Conservation (phyloP, 768 basidiomycete genomes). For the Kwoniella sp. region DNA sequence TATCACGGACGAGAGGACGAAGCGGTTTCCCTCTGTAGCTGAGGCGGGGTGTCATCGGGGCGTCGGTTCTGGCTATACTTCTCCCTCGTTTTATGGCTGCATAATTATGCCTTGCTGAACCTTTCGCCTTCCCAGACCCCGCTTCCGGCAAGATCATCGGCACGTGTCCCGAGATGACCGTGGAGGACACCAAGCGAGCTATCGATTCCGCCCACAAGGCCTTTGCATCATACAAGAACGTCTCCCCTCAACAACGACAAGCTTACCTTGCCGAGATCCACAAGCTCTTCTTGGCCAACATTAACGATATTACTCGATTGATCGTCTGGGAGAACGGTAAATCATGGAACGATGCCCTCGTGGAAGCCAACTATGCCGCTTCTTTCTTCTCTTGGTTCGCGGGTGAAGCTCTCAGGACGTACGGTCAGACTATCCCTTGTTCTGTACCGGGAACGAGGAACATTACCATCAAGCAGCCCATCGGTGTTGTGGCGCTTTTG, state of each 20-base stretch:
- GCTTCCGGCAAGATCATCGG: conserved; percentile 82
- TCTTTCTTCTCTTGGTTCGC: conserved; percentile 60
- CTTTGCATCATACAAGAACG: conserved; percentile 81
- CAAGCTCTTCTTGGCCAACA: conserved; percentile 74
- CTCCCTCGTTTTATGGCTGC: too few relatives aligned
- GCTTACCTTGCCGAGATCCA: conserved; percentile 80
- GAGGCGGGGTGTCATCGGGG: too few relatives aligned
- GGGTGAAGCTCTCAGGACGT: conserved; percentile 86
- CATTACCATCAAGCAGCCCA: conserved; percentile 87
- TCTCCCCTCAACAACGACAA: conserved; percentile 80
- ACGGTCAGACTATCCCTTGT: conserved; percentile 88
- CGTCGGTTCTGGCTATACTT: too few relatives aligned
- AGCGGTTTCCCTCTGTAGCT: too few relatives aligned
- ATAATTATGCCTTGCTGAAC: too few relatives aligned
- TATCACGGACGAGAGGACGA: too few relatives aligned
- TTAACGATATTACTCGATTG: conserved; percentile 82
- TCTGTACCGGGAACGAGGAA: conserved; percentile 71
- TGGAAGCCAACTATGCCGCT: conserved; percentile 71
- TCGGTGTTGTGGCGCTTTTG: conserved; percentile 57
- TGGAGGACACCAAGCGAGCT: conserved; percentile 78
- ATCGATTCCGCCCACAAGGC: conserved; percentile 78
- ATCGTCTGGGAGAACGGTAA: conserved; percentile 96
- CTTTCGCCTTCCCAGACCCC: conserved; percentile 65
- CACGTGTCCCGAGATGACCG: conserved; percentile 83
- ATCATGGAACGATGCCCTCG: conserved; percentile 78